phyloP scores from a whole-genome alignment of 352 stramenopile genomes.

The Globisporangium rhizosaccharum region DNA sequence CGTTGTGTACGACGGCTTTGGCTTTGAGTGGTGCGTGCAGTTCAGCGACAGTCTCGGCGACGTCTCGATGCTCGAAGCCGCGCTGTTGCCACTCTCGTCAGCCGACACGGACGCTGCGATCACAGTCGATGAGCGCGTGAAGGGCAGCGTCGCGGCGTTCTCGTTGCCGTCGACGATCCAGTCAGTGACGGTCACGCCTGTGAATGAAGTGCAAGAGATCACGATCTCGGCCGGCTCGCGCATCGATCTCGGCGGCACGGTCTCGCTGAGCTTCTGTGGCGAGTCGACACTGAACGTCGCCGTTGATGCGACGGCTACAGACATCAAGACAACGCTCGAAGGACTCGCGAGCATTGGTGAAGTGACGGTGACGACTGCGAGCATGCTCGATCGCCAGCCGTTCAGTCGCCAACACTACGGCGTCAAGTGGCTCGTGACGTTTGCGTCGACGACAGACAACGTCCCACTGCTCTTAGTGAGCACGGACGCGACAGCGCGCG shows the following conservation, averaged over 20 bases:
- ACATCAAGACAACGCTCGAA: slow-evolving; percentile 55
- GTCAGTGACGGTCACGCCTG: slow-evolving; percentile 21
- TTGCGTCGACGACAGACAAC: slow-evolving; percentile 23
- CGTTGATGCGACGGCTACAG: slow-evolving; percentile 30
- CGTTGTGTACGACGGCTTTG: slow-evolving; percentile 44
- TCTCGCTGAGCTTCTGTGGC: slow-evolving; percentile 62
- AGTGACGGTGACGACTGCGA: slow-evolving; percentile 37
- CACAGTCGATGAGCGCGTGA: slow-evolving; percentile 32
- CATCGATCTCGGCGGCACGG: slow-evolving; percentile 44
- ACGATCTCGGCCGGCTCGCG: slow-evolving; percentile 54
- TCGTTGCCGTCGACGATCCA: slow-evolving; percentile 10
- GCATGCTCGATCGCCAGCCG: slow-evolving; percentile 16
- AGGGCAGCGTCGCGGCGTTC: slow-evolving; percentile 31
- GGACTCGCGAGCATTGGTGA: slow-evolving; percentile 53
- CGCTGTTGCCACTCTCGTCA: slow-evolving; percentile 4
- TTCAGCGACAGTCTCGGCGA: slow-evolving; percentile 59
- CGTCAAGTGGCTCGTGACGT: slow-evolving; percentile 64
- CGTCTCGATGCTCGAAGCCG: slow-evolving; percentile 26
- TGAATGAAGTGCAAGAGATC: slow-evolving; percentile 64
- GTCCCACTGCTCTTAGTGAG: slow-evolving; percentile 41
- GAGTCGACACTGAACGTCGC: slow-evolving; percentile 46
- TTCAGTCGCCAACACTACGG: slow-evolving; percentile 50
- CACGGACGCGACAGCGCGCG: slow-evolving; percentile 25
- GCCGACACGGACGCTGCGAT: slow-evolving; percentile 22
- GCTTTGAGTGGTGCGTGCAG: slow-evolving; percentile 64